phyloP scores from a whole-genome alignment of 139 green algal species.

The Chlamydomonas sphaeroides region DNA sequence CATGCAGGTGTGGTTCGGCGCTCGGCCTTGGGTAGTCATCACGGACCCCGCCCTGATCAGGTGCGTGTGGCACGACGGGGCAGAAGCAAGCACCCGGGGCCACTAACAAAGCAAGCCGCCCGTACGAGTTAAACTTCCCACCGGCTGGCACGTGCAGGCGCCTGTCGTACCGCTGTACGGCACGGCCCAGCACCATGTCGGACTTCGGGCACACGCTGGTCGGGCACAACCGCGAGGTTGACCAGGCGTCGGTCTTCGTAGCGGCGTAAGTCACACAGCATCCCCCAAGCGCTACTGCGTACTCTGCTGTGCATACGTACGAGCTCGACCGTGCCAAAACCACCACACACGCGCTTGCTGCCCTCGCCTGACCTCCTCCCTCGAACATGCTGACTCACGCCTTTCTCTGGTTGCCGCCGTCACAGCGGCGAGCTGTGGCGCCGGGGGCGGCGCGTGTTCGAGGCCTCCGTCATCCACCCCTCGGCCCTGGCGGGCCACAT shows the following conservation, averaged over 20 bases:
- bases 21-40: background rate
- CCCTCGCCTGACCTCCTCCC: background rate
- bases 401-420: background rate
- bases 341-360: background rate
- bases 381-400: background rate
- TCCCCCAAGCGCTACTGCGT: no score
- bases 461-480: slow-evolving; percentile 6
- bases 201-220: background rate
- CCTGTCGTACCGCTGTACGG: background rate
- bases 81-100: no score
- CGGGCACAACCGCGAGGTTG: background rate
- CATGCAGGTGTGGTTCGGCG: background rate
- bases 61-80: background rate
- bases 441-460: background rate
- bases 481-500: slow-evolving; percentile 2
- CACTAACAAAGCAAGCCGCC: no score
- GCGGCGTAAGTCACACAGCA: background rate
- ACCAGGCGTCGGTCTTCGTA: background rate
- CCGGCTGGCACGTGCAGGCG: no score
- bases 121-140: background rate
- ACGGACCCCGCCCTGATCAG: background rate
- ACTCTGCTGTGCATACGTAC: background rate
- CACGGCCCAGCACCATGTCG: background rate
- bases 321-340: no score
- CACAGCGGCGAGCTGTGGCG: slow-evolving; percentile 1